Base-by-base conservation (phyloP, 257 asterid species). In the Coffea canephora region DNA sequence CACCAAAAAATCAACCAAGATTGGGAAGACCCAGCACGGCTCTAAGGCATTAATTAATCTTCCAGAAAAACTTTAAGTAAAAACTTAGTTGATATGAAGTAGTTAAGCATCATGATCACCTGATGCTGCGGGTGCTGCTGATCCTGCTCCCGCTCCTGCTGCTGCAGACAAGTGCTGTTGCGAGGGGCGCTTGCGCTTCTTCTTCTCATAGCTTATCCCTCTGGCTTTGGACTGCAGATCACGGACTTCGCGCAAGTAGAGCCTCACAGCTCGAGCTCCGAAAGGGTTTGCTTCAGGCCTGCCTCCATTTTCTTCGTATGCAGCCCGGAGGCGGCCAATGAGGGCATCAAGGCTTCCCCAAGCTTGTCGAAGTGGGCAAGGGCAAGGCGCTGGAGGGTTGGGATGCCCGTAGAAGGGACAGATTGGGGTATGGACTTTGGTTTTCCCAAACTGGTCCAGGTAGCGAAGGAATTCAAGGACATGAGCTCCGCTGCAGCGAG, bases 271-370 rank as follows among this genome's bases (percentile, higher is more conserved):
- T 14, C 98, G 87, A 7, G 96, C 91, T 3, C 97, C 98, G 34
- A 94, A 93, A 3, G 98, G 98, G 85, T 93, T 94, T 0, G 90
- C 89, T 81, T 94, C 98, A 10, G 96, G 96, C 72, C 88, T 90
- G 21, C 97, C 97, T 59, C 97, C 98, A 82, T 94, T 93, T 64
- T 94, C 98, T 84, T 94, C 98, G 81, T 88, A 93, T 39, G 97
- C 98, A 65, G 97, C 98, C 59, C 97, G 87, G 4, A 94, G 91
- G 16, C 98, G 84, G 16, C 98, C 98, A 50, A 94, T 87, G 74
- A 94, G 93, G 0, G 98, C 97, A 78, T 94, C 98, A 50, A 92
- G 96, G 88, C 97, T 94, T 57, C 98, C 97, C 98, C 98, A 94
- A 1, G 98, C 98, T 85, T 94, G 97, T 13, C 94, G 91, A 59